These are phyloP conservation scores for Buddleja alternifolia DNA, from an alignment of 257 asterid species.

Conservation along the genomic window DNA sequence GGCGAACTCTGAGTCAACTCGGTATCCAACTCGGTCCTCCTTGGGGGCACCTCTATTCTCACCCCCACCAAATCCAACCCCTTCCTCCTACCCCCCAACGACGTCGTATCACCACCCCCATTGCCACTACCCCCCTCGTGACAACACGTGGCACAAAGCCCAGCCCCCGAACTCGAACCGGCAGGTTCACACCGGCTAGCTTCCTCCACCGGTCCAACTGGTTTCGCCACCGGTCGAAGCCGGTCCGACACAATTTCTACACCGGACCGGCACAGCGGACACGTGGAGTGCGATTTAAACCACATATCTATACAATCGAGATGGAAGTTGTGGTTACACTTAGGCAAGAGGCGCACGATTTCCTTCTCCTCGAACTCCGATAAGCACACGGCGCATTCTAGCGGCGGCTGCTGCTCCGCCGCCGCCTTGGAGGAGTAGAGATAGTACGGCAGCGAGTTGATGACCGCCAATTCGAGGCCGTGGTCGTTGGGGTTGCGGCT, in stretches of 20 bases:
- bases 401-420: constrained; percentile 34
- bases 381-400: constrained; percentile 80
- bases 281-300: constrained; percentile 79
- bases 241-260: constrained; percentile 46
- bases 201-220: constrained; percentile 17
- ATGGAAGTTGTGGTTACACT: constrained; percentile 74
- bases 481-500: constrained; percentile 27
- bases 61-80: constrained; percentile 50
- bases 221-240: constrained; percentile 28
- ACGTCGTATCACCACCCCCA: constrained; percentile 19
- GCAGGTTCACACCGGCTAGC: constrained; percentile 33
- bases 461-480: constrained; percentile 43
- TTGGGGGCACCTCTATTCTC: constrained; percentile 67
- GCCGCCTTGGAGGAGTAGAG: constrained; percentile 41
- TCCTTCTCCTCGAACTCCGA: constrained; percentile 75
- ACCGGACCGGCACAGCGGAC: constrained; percentile 82
- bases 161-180: constrained; percentile 42
- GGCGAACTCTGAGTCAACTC: constrained; percentile 64
- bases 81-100: constrained; percentile 50
- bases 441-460: constrained; percentile 60
- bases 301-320: constrained; percentile 83
- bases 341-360: constrained; percentile 62
- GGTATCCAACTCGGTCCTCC: constrained; percentile 40
- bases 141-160: constrained; percentile 24
- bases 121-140: constrained; percentile 27